Conservation (phyloP, 1,284 basidiomycete genomes). For the Pyrrhoderma noxium region DNA sequence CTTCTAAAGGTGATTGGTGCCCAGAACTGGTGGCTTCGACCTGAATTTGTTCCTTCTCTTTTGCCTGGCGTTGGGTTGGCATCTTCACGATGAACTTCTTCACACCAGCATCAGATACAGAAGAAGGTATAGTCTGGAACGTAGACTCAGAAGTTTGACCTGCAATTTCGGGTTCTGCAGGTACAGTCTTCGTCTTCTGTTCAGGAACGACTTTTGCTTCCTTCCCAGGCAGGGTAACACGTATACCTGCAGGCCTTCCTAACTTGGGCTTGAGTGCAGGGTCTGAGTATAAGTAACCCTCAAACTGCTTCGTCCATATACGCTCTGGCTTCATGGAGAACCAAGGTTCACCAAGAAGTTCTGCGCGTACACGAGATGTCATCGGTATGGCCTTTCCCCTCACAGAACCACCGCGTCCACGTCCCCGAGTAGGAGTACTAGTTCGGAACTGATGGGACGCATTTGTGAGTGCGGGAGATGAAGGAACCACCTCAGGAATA, state of each 20-base stretch:
- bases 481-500: no score
- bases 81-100: conserved; percentile 47
- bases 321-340: conserved; percentile 68
- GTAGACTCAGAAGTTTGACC: conserved; percentile 17
- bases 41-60: conserved; percentile 22
- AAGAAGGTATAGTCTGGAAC: conserved; percentile 19
- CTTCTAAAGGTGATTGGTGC: conserved; percentile 19
- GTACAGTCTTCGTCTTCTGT: conserved; percentile 11
- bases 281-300: conserved; percentile 62
- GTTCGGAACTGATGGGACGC: no score
- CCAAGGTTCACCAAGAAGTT: conserved; percentile 44
- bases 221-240: conserved; percentile 53
- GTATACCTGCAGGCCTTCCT: conserved; percentile 45
- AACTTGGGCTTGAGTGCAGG: conserved; percentile 45
- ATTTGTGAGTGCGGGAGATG: no score
- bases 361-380: conserved; percentile 26
- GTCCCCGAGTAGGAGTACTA: conserved; percentile 24
- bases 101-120: conserved; percentile 23
- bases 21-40: conserved; percentile 1
- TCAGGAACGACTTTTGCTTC: conserved; percentile 24
- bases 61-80: conserved; percentile 35
- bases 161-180: conserved; percentile 10
- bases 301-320: conserved; percentile 73
- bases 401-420: conserved; percentile 30
- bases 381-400: conserved; percentile 39